Percentiles rank a stretch among this genome's conserved stretches.
Evolutionary conservation across 306 rosid species (phyloP).

Genomic region (Leucaena leucocephala): DNA sequence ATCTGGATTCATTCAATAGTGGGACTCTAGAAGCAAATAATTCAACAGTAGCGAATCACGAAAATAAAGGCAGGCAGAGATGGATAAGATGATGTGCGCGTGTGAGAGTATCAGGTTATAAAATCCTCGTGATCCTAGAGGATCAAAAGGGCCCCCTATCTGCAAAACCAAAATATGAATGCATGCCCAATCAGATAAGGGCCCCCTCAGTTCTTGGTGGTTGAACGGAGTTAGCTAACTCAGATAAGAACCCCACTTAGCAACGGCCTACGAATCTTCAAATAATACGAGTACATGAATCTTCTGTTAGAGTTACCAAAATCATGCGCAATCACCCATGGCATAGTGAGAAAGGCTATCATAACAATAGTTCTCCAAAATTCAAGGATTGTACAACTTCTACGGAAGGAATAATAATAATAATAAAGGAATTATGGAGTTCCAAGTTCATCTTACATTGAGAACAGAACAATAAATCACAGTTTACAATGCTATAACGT

Average conservation of each 20-base stretch:
- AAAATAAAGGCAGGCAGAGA: conserved; percentile 16
- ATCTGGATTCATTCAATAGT: conserved; percentile 20
- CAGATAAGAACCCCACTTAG: not conserved
- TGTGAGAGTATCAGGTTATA: not conserved
- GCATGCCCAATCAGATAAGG: too few species aligned
- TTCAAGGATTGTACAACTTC: conserved; percentile 20
- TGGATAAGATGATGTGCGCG: not conserved
- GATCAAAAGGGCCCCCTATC: not conserved
- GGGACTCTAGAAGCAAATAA: conserved; percentile 32
- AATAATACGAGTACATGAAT: not conserved
- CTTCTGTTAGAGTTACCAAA: conserved; percentile 1
- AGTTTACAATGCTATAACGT: conserved; percentile 51
- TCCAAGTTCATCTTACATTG: conserved; percentile 35
- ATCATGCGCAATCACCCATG: conserved; percentile 13
- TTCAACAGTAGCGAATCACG: conserved; percentile 18
- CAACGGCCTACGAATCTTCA: not conserved
- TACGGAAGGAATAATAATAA: conserved; percentile 3
- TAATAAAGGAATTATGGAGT: conserved; percentile 25
- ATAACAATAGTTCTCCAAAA: conserved; percentile 17
- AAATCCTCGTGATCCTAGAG: not conserved
- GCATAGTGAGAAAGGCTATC: conserved; percentile 8
- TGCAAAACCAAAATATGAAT: not conserved
- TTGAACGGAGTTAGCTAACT: not conserved
- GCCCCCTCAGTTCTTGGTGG: too few species aligned
- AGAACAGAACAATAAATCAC: conserved; percentile 48